Percentiles rank a stretch among this genome's conserved stretches.
phyloP scores from a whole-genome alignment of 768 basidiomycete genomes.

The Infundibulicybe gibba region DNA sequence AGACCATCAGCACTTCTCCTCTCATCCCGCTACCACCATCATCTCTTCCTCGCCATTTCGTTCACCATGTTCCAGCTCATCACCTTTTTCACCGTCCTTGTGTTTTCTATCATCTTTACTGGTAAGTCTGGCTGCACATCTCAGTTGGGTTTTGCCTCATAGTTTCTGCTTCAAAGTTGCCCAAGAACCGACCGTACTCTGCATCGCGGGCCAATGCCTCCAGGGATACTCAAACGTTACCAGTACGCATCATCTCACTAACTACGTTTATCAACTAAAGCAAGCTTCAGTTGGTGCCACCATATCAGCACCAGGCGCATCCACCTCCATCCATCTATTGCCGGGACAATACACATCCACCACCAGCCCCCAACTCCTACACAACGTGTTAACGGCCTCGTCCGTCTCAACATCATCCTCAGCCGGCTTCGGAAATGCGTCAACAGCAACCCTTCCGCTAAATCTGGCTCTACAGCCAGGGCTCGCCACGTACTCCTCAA shows the following conservation, averaged over 20 bases:
- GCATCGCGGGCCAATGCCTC: slow-evolving; percentile 71
- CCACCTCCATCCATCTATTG: slow-evolving; percentile 48
- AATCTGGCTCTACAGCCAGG: slow-evolving; percentile 55
- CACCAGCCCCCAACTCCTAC: slow-evolving; percentile 56
- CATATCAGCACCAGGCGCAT: slow-evolving; percentile 44
- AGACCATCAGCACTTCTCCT: too few species aligned
- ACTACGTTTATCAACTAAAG: not conserved
- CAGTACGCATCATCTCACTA: slow-evolving; percentile 21
- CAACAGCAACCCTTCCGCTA: slow-evolving; percentile 45
- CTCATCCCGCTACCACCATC: too few species aligned
- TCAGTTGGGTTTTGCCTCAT: too few species aligned
- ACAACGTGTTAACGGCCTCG: slow-evolving; percentile 50
- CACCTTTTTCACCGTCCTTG: too few species aligned
- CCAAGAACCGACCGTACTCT: slow-evolving; percentile 34
- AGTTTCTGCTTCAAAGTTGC: too few species aligned
- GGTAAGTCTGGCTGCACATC: too few species aligned
- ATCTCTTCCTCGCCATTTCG: too few species aligned
- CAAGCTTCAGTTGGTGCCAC: slow-evolving; percentile 49
- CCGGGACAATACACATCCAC: slow-evolving; percentile 62
- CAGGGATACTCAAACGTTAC: slow-evolving; percentile 62
- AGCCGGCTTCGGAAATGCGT: slow-evolving; percentile 50
- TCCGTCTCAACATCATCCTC: slow-evolving; percentile 47
- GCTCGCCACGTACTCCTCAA: slow-evolving; percentile 44
- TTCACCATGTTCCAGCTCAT: too few species aligned
- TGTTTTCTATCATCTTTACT: too few species aligned